Evolutionary conservation across 306 rosid species (phyloP), one percentile per base, ranked within the genome.

Genomic region (Sicyos baderoa): DNA sequence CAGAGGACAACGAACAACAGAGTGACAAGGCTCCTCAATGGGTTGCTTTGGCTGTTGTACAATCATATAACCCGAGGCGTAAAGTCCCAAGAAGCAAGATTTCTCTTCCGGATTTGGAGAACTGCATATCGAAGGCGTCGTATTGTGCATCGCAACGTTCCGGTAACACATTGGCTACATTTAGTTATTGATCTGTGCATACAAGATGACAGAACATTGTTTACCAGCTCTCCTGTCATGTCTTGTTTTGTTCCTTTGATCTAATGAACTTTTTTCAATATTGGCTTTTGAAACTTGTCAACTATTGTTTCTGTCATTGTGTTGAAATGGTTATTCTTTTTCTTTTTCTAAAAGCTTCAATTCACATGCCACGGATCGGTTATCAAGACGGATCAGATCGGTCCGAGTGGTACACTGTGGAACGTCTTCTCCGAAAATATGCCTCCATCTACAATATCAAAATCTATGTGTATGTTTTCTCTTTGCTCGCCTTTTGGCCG

Each of bases 311-410:
- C 0, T 83, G 68, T 72, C 18, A 14, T 37, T 3, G 6, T 51
- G n/a, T 50, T 76, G 9, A 27, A 52, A 21, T 73, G 15, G 67
- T 58, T 44, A 63, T 74, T 67, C 48, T 7, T 51, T 9, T 18
- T 65, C 7, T 22, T 65, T 45, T 45, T 10, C 40, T 65, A 45
- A 60, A 73, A 92, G 98, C 98, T 55, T 89, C 93, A 54, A 86
- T 92, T 59, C 98, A 88, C 85, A 89, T 92, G 96, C 96, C 98
- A 9, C 91, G 96, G 13, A 86, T 92, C 73, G 96, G 96, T 75
- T 89, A 86, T 80, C 91, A 89, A 86, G 98, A 84, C 73, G 98
- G 88, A 75, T 89, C 95, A 48, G 87, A 88, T 82, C 95, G 95
- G 54, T 84, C 95, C 7, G 88, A 93, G 78, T 89, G 96, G 98